phyloP scores from a whole-genome alignment of 805 yeast species.

The Candida boidinii region DNA sequence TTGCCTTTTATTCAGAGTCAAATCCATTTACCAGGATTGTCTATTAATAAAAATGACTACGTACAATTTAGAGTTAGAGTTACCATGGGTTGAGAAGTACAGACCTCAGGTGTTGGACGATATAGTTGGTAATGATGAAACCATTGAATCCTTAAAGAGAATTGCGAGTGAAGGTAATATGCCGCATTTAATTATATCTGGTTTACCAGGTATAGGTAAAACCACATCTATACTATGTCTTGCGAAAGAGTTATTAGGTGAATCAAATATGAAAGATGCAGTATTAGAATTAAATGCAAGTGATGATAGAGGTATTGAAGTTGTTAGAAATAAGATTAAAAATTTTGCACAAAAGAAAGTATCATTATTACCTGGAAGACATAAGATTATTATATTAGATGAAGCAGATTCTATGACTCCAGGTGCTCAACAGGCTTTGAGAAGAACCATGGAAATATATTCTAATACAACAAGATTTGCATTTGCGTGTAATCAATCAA shows the following conservation, averaged over 20 bases:
- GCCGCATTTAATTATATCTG: conserved; percentile 95
- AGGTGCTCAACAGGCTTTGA: conserved; percentile 90
- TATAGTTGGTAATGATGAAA: conserved; percentile 89
- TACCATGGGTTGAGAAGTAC: conserved; percentile 85
- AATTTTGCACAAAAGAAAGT: conserved; percentile 95
- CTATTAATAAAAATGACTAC: too few relatives aligned
- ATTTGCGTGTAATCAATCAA: conserved; percentile 95
- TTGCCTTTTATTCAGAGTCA: too few relatives aligned
- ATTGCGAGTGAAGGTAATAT: conserved; percentile 91
- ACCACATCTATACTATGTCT: conserved; percentile 90
- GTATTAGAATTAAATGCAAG: conserved; percentile 91
- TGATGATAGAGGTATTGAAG: conserved; percentile 96
- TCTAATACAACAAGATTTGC: conserved; percentile 96
- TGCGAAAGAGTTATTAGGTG: conserved; percentile 76
- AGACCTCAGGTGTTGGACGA: conserved; percentile 75
- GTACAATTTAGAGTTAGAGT: conserved; percentile 22
- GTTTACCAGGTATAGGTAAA: conserved; percentile 95
- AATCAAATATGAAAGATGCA: conserved; percentile 58
- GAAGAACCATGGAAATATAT: conserved; percentile 92
- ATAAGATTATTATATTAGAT: conserved; percentile 86
- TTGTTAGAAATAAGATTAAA: conserved; percentile 87
- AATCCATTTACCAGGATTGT: too few relatives aligned
- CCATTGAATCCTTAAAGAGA: conserved; percentile 72
- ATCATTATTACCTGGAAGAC: conserved; percentile 78
- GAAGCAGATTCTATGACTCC: conserved; percentile 97